Evolutionary conservation across 1,139 yeast genomes (phyloP).

Genomic region (Geotrichum siamense): DNA sequence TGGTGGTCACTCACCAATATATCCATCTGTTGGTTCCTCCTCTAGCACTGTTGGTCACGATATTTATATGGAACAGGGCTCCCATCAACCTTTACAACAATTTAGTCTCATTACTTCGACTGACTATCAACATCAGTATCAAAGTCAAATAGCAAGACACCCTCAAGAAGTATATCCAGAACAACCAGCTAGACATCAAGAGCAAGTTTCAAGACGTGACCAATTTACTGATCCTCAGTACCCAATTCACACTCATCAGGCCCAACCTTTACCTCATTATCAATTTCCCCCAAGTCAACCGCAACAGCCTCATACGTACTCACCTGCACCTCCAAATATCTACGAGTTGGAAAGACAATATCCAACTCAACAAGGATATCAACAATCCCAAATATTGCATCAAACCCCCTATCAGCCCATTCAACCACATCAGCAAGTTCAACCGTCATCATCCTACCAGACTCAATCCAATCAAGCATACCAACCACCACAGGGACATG

Average conservation of each 20-base stretch:
- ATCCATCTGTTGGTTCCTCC: constrained; percentile 5
- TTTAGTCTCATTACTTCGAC: not conserved
- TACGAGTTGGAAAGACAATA: not conserved
- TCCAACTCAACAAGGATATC: not conserved
- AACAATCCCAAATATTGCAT: not conserved
- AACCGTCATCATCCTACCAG: constrained; percentile 1
- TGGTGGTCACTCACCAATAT: not conserved
- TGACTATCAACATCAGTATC: constrained; percentile 8
- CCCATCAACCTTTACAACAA: not conserved
- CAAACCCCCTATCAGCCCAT: not conserved
- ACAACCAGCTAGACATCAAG: not conserved
- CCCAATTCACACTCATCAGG: not conserved
- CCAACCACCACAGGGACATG: not conserved
- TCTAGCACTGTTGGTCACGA: not conserved
- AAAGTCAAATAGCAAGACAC: constrained; percentile 1
- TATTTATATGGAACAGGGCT: constrained; percentile 5
- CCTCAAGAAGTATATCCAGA: not conserved
- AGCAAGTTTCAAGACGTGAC: not conserved
- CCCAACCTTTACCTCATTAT: constrained; percentile 1
- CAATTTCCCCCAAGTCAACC: constrained; percentile 6
- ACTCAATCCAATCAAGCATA: constrained; percentile 4
- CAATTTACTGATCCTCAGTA: not conserved
- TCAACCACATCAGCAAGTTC: constrained; percentile 1
- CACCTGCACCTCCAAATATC: not conserved
- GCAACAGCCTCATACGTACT: not conserved